Percentiles rank a stretch among this genome's conserved stretches.
These are phyloP conservation scores for Epichloe sibirici DNA, from an alignment of 2,329 filamentous ascomycete genomes.

Conservation along the genomic window DNA sequence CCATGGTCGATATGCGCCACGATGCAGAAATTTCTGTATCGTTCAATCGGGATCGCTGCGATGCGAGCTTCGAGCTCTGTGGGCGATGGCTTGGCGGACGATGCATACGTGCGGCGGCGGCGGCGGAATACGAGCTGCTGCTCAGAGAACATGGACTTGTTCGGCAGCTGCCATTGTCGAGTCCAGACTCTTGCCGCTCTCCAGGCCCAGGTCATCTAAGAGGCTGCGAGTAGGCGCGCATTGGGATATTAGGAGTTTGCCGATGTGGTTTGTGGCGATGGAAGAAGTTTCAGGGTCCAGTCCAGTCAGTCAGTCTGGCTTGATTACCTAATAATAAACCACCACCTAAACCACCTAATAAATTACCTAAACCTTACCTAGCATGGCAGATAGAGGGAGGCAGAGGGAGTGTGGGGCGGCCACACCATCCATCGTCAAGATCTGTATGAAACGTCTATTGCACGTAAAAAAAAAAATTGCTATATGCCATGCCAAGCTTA, in stretches of 20 bases:
- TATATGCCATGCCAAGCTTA: no score
- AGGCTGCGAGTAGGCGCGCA: constrained; percentile 6
- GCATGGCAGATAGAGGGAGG: no score
- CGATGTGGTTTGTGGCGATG: neutral
- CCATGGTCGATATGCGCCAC: constrained; percentile 98
- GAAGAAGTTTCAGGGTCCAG: neutral
- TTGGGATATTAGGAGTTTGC: constrained; percentile 3
- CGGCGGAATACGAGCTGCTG: constrained; percentile 1
- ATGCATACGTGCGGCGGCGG: constrained; percentile 9
- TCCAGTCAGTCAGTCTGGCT: neutral
- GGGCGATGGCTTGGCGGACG: constrained; percentile 18
- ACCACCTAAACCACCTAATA: no score
- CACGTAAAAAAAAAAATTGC: no score
- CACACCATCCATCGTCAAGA: no score
- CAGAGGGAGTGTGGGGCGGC: no score
- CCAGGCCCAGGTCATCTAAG: constrained; percentile 26
- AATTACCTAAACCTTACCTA: no score
- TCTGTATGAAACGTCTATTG: no score
- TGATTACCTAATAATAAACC: neutral
- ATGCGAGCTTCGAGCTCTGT: constrained; percentile 40
- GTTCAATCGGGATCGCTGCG: constrained; percentile 61
- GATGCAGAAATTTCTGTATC: constrained; percentile 93
- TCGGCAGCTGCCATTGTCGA: constrained; percentile 20
- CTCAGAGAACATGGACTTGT: constrained; percentile 1
- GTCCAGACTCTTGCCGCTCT: constrained; percentile 25